These are phyloP conservation scores for Suillus luteus DNA, from an alignment of 768 basidiomycete genomes.

Conservation along the genomic window DNA sequence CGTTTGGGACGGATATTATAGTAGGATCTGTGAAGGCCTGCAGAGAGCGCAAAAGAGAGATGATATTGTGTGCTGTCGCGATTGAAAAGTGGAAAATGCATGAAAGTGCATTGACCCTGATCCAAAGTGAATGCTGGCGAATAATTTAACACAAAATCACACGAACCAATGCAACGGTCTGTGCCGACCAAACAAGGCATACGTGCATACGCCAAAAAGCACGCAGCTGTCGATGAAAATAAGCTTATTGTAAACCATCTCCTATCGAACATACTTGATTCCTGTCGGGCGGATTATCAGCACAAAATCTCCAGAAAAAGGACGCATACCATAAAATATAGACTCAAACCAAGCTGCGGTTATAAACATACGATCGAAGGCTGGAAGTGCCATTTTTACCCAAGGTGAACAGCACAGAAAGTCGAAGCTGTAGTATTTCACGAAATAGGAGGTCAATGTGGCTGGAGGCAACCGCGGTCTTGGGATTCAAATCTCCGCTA, in stretches of 20 bases:
- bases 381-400: neutral
- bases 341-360: neutral
- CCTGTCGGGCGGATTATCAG: neutral
- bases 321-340: neutral
- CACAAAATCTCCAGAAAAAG: too few species aligned
- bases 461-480: neutral
- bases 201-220: neutral
- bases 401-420: neutral
- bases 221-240: neutral
- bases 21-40: conserved; percentile 5
- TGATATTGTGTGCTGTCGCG: conserved; percentile 11
- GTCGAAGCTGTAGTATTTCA: neutral
- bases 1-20: neutral
- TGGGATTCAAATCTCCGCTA: neutral
- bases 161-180: neutral
- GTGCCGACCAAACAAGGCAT: neutral
- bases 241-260: neutral
- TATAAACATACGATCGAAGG: neutral
- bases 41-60: neutral
- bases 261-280: neutral
- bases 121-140: neutral
- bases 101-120: neutral
- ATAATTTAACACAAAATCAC: neutral
- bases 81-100: conserved; percentile 12
- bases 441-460: neutral